Percentiles rank a stretch among this genome's conserved stretches.
These are phyloP conservation scores for Blechomonas ayalai DNA, from an alignment of 208 protist genomes.

Conservation along the genomic window DNA sequence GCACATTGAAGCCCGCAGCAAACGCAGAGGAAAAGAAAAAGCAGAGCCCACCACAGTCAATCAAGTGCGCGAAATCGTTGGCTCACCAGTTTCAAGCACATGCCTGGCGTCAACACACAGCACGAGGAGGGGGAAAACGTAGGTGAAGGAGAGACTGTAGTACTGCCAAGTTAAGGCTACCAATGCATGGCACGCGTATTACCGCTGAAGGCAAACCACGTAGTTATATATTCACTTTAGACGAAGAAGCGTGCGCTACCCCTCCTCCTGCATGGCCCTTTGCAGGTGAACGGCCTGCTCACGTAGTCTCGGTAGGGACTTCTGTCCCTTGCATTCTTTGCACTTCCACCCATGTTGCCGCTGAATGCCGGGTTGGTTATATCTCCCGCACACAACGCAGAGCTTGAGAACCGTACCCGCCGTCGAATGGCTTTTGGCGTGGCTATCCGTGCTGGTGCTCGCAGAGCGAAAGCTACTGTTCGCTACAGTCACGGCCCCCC, in stretches of 20 bases:
- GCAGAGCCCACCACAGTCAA: too few relatives aligned
- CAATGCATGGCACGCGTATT: too few relatives aligned
- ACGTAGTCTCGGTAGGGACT: slow-evolving; percentile 52
- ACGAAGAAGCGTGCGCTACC: too few relatives aligned
- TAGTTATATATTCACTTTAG: not conserved
- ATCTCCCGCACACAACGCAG: slow-evolving; percentile 84
- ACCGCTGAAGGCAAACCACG: slow-evolving; percentile 1
- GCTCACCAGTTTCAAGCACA: too few relatives aligned
- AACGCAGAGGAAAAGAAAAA: too few relatives aligned
- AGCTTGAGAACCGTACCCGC: slow-evolving; percentile 25
- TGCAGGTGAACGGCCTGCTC: slow-evolving; percentile 35
- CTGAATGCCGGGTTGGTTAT: slow-evolving; percentile 60
- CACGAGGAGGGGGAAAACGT: too few relatives aligned
- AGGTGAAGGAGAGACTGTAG: too few relatives aligned
- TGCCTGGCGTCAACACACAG: too few relatives aligned
- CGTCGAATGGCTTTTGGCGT: not conserved
- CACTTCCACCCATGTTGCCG: slow-evolving; percentile 82
- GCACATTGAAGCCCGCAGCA: too few relatives aligned
- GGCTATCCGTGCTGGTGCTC: slow-evolving; percentile 4
- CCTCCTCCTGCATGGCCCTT: slow-evolving; percentile 1
- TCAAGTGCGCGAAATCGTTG: too few relatives aligned
- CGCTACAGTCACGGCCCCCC: slow-evolving; percentile 29
- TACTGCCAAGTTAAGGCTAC: too few relatives aligned
- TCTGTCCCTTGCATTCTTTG: slow-evolving; percentile 80
- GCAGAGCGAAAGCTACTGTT: slow-evolving; percentile 24